Base-by-base conservation (phyloP, 805 yeast genomes). In the Monosporozyma yasuniensis region DNA sequence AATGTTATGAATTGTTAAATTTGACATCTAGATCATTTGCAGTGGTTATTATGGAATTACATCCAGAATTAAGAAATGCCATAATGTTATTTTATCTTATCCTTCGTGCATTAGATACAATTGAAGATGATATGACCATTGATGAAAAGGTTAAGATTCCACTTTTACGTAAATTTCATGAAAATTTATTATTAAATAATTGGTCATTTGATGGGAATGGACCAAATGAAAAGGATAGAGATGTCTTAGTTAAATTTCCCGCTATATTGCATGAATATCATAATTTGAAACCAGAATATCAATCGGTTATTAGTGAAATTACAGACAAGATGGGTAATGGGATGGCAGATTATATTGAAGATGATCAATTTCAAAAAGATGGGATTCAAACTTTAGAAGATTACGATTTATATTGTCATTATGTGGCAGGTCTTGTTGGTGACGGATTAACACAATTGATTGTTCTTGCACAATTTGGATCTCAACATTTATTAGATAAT, bases 351-450 rank as follows among this genome's bases (percentile, higher is more conserved):
- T 93, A 90, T 68, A 81, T 86, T 48, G 72, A 77, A 59, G 81
- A 84, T 61, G 93, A 84, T 47, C 76, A 83, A 54, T 87, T 87
- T 71, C 64, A 77, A 56, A 79, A 80, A 53, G 37, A 28, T 43
- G 98, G 98, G 1, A 82, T 93, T 44, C 72, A 72, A 46, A 87
- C 96, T 1, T 65, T 86, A 43, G 73, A 77, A 53, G 98, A 89
- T 63, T 93, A 85, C 65, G 90, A 93, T 64, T 73, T 84, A 53
- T 93, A 93, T 72, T 93, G 99, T 69, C 90, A 90, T 69, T 87
- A 90, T 62, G 99, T 93, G 52, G 99, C 99, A 1, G 99, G 99
- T 2, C 74, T 93, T 48, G 98, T 93, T 39, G 99, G 99, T 50
- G 96, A 89, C 63, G 99, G 99, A 2, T 74, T 89, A 57, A 89